These are phyloP conservation scores for Hevea brasiliensis DNA, from an alignment of 345 rosid genomes.

Conservation along the genomic window DNA sequence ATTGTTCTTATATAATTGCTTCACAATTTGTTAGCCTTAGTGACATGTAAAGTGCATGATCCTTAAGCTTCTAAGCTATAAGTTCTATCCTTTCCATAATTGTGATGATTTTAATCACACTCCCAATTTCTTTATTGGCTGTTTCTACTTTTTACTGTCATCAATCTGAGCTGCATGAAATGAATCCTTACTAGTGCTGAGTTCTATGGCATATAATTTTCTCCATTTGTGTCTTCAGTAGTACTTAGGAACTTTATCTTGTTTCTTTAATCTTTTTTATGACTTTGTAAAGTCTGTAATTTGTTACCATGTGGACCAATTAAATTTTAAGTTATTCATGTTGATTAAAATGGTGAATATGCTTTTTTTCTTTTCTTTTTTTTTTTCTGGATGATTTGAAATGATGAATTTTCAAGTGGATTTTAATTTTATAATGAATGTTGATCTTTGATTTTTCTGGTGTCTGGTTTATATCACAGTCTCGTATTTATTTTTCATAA, in stretches of 20 bases:
- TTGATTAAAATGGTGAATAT: not conserved
- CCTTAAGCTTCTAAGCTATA: not conserved
- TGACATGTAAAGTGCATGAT: not conserved
- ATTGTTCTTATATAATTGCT: not conserved
- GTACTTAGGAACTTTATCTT: not conserved
- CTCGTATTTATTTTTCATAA: not conserved
- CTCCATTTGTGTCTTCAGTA: conserved; percentile 2
- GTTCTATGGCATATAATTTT: not conserved
- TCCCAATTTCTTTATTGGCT: not conserved
- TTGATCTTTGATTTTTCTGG: not conserved
- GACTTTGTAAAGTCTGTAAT: not conserved
- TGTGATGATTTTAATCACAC: not conserved
- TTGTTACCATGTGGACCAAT: not conserved
- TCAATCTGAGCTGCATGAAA: not conserved
- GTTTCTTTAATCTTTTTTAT: not conserved
- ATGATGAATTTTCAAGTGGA: not conserved
- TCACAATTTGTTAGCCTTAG: not conserved
- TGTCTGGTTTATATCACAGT: not conserved
- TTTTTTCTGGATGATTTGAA: not conserved
- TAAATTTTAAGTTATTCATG: not conserved
- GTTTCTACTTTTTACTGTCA: not conserved
- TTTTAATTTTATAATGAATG: not conserved
- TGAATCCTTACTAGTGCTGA: not conserved
- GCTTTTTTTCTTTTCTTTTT: too few relatives aligned
- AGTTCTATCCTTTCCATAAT: not conserved